These are phyloP conservation scores for Phellopilus nigrolimitatus DNA, from an alignment of 1,284 basidiomycete genomes.

Conservation along the genomic window DNA sequence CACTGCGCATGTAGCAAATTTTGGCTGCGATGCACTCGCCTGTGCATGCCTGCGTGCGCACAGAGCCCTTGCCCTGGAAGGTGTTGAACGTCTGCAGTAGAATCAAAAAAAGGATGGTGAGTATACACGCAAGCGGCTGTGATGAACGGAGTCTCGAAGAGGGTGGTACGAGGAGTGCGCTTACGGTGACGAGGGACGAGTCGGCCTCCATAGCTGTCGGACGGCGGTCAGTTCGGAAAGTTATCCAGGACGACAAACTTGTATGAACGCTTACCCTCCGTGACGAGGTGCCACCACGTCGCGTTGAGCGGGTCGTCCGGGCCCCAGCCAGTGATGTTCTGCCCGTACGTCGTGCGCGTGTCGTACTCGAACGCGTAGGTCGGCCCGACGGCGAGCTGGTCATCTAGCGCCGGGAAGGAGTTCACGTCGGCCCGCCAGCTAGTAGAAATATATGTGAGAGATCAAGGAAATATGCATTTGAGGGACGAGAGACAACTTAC, in stretches of 20 bases:
- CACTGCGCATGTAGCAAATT: constrained; percentile 78
- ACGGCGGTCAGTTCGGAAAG: not conserved
- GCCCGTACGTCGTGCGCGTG: constrained; percentile 64
- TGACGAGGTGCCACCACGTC: constrained; percentile 80
- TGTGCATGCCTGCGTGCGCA: constrained; percentile 49
- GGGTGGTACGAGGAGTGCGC: constrained; percentile 23
- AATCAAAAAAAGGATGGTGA: too few relatives aligned
- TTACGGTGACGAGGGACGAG: constrained; percentile 51
- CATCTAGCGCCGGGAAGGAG: constrained; percentile 51
- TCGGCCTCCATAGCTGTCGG: constrained; percentile 57
- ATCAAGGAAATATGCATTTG: too few relatives aligned
- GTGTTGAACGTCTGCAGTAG: constrained; percentile 59
- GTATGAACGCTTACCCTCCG: constrained; percentile 67
- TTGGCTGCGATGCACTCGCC: constrained; percentile 59
- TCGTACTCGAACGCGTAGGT: constrained; percentile 68
- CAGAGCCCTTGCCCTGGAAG: constrained; percentile 67
- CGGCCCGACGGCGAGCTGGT: constrained; percentile 53
- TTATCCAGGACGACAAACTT: not conserved
- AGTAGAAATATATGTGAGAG: not conserved
- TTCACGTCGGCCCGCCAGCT: constrained; percentile 65
- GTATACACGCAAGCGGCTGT: too few relatives aligned
- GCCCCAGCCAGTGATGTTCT: constrained; percentile 58
- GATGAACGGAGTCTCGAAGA: constrained; percentile 28
- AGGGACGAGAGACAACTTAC: constrained; percentile 34
- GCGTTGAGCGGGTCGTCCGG: constrained; percentile 69